phyloP scores from a whole-genome alignment of 2,329 filamentous ascomycete genomes.

The Aspergillus sp. region DNA sequence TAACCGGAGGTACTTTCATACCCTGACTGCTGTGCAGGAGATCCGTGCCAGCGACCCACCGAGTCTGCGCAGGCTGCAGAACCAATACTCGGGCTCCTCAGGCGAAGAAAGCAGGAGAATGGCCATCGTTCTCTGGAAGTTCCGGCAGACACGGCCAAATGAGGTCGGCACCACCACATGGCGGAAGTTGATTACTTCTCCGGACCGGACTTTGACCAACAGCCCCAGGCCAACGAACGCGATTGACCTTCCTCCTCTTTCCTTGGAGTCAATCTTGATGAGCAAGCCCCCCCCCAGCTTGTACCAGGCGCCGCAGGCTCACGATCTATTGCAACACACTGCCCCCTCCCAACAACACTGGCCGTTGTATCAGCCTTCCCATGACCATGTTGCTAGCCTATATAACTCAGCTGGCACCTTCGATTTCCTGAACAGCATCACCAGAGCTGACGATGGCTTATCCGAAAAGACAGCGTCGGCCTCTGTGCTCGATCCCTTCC shows the following conservation, averaged over 20 bases:
- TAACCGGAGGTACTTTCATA: conserved; percentile 43
- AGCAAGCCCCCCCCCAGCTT: conserved; percentile 36
- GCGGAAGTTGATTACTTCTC: conserved; percentile 46
- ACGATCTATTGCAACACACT: conserved; percentile 38
- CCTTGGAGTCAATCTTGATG: conserved; percentile 41
- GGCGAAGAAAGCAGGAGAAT: conserved; percentile 42
- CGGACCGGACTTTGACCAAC: conserved; percentile 41
- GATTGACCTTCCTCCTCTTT: conserved; percentile 42
- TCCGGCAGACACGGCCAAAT: conserved; percentile 46
- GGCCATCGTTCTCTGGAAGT: conserved; percentile 53
- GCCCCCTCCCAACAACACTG: conserved; percentile 39
- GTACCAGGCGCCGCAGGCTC: conserved; percentile 37
- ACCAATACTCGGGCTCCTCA: conserved; percentile 30
- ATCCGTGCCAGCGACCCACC: conserved; percentile 40
- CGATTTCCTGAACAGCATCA: conserved; percentile 41
- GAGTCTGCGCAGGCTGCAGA: conserved; percentile 33
- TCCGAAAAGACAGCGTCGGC: conserved; percentile 41
- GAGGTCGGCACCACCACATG: conserved; percentile 51
- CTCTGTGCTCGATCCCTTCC: conserved; percentile 42
- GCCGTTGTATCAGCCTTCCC: conserved; percentile 40
- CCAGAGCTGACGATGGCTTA: conserved; percentile 39
- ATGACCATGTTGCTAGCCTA: conserved; percentile 41
- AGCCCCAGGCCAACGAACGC: conserved; percentile 40
- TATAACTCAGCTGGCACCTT: conserved; percentile 38
- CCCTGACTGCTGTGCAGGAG: conserved; percentile 52